Base-by-base conservation (phyloP, 78 protist genomes). In the Dictyostelium capitatum region DNA sequence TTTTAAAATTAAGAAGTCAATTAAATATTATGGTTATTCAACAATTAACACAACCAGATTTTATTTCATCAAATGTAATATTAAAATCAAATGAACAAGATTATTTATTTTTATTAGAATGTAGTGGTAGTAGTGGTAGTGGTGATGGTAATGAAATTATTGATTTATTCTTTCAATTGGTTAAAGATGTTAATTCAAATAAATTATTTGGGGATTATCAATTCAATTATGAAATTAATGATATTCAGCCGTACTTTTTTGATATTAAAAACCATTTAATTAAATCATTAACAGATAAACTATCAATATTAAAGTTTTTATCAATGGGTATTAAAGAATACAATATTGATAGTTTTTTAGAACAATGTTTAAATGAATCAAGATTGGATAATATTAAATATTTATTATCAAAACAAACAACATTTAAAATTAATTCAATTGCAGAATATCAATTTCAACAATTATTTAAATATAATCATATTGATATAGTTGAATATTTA, bases 401-500 rank as follows among this genome's bases (percentile, higher is more conserved):
- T 62, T 37, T 62, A 4, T 25, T 62, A 62, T 11, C 43, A 25
- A 62, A 30, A 4, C 12, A 14, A 11, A 32, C 28, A 10, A 25
- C 28, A 8, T 30, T 30, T 62, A 30, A 62, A 62, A 62, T 62
- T 37, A 25, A n/a, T 25, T 62, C 70, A 62, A 62, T 62, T 11
- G 28, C 15, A 11, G 70, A 62, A 62, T 62, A 62, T 23, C 70
- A 62, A 25, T 62, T 62, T 62, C 70, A 62, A 62, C 28, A 30
- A 62, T 25, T 62, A 30, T 62, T 62, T 62, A 62, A 62, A 62
- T 62, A 30, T 11, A 62, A 62, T 62, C 70, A 62, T 25, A 62
- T 62, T 62, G 70, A 62, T 62, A 62, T 62, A 23, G 37, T 11
- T 4, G 28, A 62, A 25, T 62, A 62, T 25, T 25, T 62, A 62